Conservation (phyloP, 176 grass and related monocot species). For the Aegilops longissima region DNA sequence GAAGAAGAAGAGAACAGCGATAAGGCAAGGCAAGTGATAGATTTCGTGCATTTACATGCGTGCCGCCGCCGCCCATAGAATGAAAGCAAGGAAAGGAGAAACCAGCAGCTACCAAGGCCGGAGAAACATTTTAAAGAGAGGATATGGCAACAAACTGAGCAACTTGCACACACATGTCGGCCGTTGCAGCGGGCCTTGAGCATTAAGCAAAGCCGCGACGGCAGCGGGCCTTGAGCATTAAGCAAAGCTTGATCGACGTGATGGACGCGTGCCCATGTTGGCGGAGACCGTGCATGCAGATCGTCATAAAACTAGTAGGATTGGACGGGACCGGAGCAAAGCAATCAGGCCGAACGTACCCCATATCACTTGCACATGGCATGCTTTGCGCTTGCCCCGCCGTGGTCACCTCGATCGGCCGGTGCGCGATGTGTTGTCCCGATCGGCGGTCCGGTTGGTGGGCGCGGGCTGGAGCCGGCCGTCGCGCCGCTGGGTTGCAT, state of each 20-base stretch:
- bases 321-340: background rate
- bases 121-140: background rate
- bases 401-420: background rate
- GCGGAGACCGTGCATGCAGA: background rate
- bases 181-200: background rate
- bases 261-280: background rate
- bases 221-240: background rate
- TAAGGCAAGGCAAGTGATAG: too few relatives aligned
- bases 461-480: background rate
- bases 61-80: background rate
- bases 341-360: background rate
- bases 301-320: background rate
- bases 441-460: constrained; percentile 15
- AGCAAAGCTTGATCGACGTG: too few relatives aligned
- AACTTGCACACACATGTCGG: background rate
- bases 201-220: background rate
- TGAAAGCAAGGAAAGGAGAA: background rate
- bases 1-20: background rate
- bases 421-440: background rate
- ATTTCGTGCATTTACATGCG: background rate
- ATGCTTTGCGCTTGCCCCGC: background rate
- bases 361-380: background rate
- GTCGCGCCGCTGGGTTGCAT: background rate
- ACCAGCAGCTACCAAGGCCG: background rate
- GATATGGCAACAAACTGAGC: background rate